A percentile compares a stretch with the other conserved stretches of the same genome.
Conservation (phyloP, 371 early-diverging fungal species). For the Dichotomocladium elegans region DNA sequence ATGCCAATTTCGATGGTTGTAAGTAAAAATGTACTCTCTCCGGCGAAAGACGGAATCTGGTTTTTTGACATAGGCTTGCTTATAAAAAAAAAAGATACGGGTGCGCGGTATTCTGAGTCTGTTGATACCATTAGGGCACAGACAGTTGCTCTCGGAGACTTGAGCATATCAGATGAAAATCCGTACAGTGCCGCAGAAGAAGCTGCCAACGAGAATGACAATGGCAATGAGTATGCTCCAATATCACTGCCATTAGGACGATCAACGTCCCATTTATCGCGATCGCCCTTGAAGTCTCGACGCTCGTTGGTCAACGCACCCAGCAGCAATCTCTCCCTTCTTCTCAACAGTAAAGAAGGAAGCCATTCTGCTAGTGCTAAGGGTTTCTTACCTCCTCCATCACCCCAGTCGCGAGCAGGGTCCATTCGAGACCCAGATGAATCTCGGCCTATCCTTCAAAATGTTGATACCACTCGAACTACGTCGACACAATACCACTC, state of each 20-base stretch:
- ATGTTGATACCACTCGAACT: slow-evolving; percentile 2
- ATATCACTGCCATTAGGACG: background rate
- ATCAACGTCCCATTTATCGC: too few species aligned
- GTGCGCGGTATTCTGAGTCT: slow-evolving; percentile 38
- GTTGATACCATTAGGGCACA: slow-evolving; percentile 55
- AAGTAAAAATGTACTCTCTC: too few species aligned
- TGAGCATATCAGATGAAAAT: slow-evolving; percentile 18
- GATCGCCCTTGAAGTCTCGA: background rate
- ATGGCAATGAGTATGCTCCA: background rate
- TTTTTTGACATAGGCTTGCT: background rate
- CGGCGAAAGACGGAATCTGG: too few species aligned
- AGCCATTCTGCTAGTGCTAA: too few species aligned
- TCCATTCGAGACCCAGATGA: slow-evolving; percentile 1
- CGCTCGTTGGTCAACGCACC: background rate
- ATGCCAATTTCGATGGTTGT: slow-evolving; percentile 28
- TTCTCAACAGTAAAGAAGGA: slow-evolving; percentile 5
- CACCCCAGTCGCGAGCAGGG: background rate
- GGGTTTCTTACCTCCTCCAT: background rate
- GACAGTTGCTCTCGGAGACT: slow-evolving; percentile 47
- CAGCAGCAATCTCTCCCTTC: slow-evolving; percentile 12
- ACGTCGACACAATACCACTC: slow-evolving; percentile 12
- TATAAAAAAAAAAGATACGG: slow-evolving; percentile 6
- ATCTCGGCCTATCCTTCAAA: slow-evolving; percentile 6
- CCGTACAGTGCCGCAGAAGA: background rate
- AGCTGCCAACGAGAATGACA: too few species aligned